phyloP scores from a whole-genome alignment of 768 basidiomycete genomes.

The Hortiboletus campestris region DNA sequence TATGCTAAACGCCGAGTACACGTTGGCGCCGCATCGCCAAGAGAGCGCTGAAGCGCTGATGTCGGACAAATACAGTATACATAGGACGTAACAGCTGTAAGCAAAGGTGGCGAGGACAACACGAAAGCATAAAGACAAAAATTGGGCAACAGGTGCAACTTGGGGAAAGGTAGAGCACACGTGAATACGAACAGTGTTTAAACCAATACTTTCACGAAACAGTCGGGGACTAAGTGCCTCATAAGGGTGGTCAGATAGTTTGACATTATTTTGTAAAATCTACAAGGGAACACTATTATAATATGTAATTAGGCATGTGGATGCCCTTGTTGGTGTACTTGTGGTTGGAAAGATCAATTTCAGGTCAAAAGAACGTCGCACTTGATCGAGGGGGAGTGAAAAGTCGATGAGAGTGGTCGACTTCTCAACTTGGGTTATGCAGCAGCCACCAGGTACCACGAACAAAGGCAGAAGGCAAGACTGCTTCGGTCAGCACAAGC shows the following conservation, averaged over 20 bases:
- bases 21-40: background rate
- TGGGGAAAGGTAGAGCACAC: background rate
- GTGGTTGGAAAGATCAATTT: no score
- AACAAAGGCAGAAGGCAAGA: background rate
- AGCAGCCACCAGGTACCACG: background rate
- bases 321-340: no score
- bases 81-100: background rate
- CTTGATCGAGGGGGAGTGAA: no score
- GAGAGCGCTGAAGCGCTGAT: slow-evolving; percentile 15
- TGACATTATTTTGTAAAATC: background rate
- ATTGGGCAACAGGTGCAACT: background rate
- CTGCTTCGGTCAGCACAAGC: background rate
- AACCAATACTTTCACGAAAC: background rate
- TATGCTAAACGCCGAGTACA: background rate
- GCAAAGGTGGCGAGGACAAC: background rate
- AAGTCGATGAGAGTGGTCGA: no score
- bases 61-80: slow-evolving; percentile 4
- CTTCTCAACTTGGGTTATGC: background rate
- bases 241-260: background rate
- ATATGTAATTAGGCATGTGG: no score
- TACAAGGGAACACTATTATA: no score
- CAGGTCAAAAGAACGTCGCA: no score
- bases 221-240: background rate
- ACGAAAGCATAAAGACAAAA: no score
- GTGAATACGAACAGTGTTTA: background rate